Evolutionary conservation across 371 early-diverging fungal species (phyloP).

Genomic region (Zopfochytrium polystomum): DNA sequence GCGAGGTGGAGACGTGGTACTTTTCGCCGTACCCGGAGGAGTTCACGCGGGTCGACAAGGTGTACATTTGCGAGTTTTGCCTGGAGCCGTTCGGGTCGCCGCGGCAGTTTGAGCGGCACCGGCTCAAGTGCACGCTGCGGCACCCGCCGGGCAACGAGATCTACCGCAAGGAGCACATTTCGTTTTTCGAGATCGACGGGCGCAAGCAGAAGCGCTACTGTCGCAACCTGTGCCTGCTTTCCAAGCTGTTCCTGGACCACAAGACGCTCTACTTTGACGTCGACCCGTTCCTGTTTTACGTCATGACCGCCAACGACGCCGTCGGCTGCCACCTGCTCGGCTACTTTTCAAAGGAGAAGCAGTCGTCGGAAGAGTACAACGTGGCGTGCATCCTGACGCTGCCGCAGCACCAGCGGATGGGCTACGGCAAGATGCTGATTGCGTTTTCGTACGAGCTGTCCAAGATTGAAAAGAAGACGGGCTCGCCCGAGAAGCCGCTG

Average conservation of each 20-base stretch:
- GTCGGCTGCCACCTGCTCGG: conserved; percentile 93
- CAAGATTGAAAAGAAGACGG: conserved; percentile 87
- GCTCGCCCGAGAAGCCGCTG: conserved; percentile 84
- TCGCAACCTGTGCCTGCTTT: conserved; percentile 94
- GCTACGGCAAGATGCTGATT: conserved; percentile 96
- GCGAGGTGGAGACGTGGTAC: conserved; percentile 95
- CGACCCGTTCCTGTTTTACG: conserved; percentile 98
- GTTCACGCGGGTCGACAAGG: conserved; percentile 59
- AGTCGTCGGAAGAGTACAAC: conserved; percentile 87
- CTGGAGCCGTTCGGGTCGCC: conserved; percentile 71
- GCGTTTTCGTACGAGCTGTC: conserved; percentile 85
- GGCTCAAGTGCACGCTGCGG: conserved; percentile 70
- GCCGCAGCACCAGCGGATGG: conserved; percentile 94
- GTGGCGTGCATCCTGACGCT: conserved; percentile 97
- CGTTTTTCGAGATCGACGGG: conserved; percentile 95
- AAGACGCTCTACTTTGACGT: conserved; percentile 99
- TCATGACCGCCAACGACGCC: conserved; percentile 79
- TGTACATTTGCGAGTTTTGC: conserved; percentile 97
- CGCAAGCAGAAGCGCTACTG: conserved; percentile 93
- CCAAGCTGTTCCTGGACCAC: conserved; percentile 99
- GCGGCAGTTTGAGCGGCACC: conserved; percentile 24
- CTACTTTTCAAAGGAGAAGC: conserved; percentile 99
- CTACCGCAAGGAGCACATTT: conserved; percentile 84
- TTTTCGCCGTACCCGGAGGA: conserved; percentile 98
- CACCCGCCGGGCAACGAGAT: conserved; percentile 99